Percentiles rank a stretch among this genome's conserved stretches.
These are phyloP conservation scores for Malassezia dermatis DNA, from an alignment of 1,284 basidiomycete genomes.

Conservation along the genomic window DNA sequence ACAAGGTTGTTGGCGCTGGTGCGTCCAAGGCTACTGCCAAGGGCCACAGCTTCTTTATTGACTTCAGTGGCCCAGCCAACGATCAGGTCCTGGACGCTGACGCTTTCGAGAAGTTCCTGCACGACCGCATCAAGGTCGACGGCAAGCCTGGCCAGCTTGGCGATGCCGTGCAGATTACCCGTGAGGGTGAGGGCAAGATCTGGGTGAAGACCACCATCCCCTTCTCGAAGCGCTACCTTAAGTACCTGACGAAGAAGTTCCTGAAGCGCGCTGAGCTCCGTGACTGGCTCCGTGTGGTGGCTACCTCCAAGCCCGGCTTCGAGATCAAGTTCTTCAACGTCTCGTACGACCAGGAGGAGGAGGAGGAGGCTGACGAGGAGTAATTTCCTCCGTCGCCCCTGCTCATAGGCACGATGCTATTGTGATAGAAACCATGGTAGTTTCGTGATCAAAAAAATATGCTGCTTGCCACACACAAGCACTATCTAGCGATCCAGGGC, in stretches of 20 bases:
- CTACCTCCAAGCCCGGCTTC: conserved; percentile 49
- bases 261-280: conserved; percentile 47
- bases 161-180: conserved; percentile 48
- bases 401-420: not conserved
- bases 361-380: conserved; percentile 21
- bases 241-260: conserved; percentile 51
- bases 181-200: conserved; percentile 50
- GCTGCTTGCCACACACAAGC: not conserved
- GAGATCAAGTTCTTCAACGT: conserved; percentile 50
- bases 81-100: conserved; percentile 85
- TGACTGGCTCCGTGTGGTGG: conserved; percentile 49
- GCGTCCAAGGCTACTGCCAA: conserved; percentile 49
- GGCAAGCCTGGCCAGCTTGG: conserved; percentile 56
- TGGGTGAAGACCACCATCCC: conserved; percentile 49
- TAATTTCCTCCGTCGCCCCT: conserved; percentile 1
- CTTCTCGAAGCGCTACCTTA: conserved; percentile 51
- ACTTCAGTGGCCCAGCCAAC: conserved; percentile 82
- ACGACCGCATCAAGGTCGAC: conserved; percentile 82
- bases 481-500: not conserved
- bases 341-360: conserved; percentile 44
- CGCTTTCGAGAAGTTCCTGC: conserved; percentile 82
- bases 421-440: not conserved
- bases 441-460: not conserved
- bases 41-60: conserved; percentile 84
- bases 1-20: conserved; percentile 29